These are phyloP conservation scores for Arachnopeziza araneosa DNA, from an alignment of 2,329 filamentous ascomycete species.

Conservation along the genomic window DNA sequence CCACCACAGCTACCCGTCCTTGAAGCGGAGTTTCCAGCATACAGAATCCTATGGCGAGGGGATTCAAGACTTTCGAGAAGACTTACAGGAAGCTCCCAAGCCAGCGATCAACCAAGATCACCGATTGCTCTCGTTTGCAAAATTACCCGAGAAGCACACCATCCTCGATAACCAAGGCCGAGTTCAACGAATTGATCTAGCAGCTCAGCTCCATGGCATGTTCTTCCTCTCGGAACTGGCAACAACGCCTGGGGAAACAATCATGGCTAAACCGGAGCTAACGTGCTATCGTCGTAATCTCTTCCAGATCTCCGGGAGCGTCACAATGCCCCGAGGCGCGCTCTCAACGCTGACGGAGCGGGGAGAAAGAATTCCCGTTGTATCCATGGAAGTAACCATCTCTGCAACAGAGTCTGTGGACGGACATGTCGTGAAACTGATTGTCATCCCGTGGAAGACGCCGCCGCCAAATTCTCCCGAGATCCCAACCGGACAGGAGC, in stretches of 20 bases:
- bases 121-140: conserved; percentile 30
- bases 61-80: conserved; percentile 27
- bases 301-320: conserved; percentile 89
- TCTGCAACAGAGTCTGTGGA: conserved; percentile 94
- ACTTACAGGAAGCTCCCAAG: conserved; percentile 25
- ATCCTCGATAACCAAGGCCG: conserved; percentile 46
- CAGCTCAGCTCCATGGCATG: conserved; percentile 79
- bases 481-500: conserved; percentile 61
- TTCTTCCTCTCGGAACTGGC: conserved; percentile 71
- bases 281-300: conserved; percentile 95
- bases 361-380: conserved; percentile 77
- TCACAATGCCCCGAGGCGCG: conserved; percentile 72
- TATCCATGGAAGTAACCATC: conserved; percentile 78
- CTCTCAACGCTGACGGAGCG: conserved; percentile 78
- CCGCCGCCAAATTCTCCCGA: conserved; percentile 74
- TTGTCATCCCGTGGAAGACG: conserved; percentile 97
- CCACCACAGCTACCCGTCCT: conserved; percentile 30
- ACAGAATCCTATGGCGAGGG: conserved; percentile 26
- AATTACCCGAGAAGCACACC: conserved; percentile 34
- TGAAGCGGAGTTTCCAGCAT: conserved; percentile 28
- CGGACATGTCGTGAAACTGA: conserved; percentile 84
- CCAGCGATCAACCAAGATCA: conserved; percentile 31
- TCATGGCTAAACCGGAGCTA: conserved; percentile 63
- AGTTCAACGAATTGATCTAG: conserved; percentile 43
- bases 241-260: conserved; percentile 45